A percentile compares a stretch with the other conserved stretches of the same genome.
Conservation (phyloP, 202 grass and related monocot genomes). For the Carex arenaria region DNA sequence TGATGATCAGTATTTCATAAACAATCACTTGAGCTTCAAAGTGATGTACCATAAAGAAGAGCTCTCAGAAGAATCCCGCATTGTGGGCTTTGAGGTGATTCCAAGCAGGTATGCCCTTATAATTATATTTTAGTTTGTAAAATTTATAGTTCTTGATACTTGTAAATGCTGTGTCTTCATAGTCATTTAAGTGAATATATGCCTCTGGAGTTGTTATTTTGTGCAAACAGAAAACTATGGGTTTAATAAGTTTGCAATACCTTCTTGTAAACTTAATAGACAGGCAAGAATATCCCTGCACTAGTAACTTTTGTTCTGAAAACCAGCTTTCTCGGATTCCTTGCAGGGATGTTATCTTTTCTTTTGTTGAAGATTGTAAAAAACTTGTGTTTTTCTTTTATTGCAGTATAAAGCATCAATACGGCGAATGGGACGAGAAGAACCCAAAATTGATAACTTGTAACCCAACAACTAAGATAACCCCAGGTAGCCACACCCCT, state of each 20-base stretch:
- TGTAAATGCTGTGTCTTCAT: background rate
- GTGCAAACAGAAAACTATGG: background rate
- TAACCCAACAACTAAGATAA: slow-evolving; percentile 72
- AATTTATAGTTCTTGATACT: background rate
- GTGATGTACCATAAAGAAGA: slow-evolving; percentile 89
- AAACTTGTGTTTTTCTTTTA: background rate
- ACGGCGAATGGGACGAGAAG: slow-evolving; percentile 71
- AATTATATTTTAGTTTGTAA: background rate
- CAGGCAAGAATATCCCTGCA: background rate
- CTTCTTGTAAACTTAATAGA: background rate
- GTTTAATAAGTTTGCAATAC: background rate
- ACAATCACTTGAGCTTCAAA: slow-evolving; percentile 96
- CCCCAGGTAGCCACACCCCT: slow-evolving; percentile 67
- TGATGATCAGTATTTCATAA: slow-evolving; percentile 93
- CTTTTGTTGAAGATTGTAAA: background rate
- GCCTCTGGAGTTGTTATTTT: background rate
- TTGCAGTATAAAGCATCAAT: slow-evolving; percentile 86
- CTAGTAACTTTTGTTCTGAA: background rate
- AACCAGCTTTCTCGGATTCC: background rate
- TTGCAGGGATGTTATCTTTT: background rate
- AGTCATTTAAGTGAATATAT: background rate
- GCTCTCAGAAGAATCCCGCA: slow-evolving; percentile 60
- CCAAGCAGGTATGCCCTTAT: slow-evolving; percentile 75
- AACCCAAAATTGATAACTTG: slow-evolving; percentile 76
- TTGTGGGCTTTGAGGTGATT: slow-evolving; percentile 97